Conservation (phyloP, 148 eudicot genomes). For the Silene uniflora region DNA sequence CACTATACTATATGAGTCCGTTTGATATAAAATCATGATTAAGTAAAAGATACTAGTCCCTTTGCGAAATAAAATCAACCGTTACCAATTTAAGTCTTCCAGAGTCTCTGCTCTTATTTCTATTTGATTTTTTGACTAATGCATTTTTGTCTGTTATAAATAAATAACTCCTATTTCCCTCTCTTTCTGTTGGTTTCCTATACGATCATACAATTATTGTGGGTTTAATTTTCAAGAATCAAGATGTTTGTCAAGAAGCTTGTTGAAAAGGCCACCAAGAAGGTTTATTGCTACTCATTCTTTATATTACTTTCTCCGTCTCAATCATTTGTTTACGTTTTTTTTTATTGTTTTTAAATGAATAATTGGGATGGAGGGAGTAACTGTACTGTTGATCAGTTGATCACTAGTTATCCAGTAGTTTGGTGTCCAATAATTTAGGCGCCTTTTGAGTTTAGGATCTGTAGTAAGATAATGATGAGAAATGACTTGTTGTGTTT, state of each 20-base stretch:
- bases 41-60: not conserved
- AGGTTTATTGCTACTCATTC: constrained; percentile 16
- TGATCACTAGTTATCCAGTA: not conserved
- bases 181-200: not conserved
- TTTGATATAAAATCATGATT: not conserved
- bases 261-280: constrained; percentile 29
- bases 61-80: not conserved
- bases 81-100: not conserved
- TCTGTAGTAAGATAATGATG: not conserved
- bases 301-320: not conserved
- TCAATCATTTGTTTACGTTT: not conserved
- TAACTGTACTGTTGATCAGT: too few species aligned
- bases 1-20: not conserved
- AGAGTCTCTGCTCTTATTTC: not conserved
- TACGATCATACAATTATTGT: not conserved
- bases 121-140: not conserved
- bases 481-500: not conserved
- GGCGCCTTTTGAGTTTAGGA: not conserved
- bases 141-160: not conserved
- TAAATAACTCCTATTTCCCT: not conserved
- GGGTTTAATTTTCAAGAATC: not conserved
- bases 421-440: not conserved
- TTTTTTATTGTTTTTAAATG: too few species aligned
- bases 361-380: too few species aligned
- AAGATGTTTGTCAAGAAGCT: constrained; percentile 28